phyloP scores from a whole-genome alignment of 805 yeast species.

The Myxozyma neotropica region DNA sequence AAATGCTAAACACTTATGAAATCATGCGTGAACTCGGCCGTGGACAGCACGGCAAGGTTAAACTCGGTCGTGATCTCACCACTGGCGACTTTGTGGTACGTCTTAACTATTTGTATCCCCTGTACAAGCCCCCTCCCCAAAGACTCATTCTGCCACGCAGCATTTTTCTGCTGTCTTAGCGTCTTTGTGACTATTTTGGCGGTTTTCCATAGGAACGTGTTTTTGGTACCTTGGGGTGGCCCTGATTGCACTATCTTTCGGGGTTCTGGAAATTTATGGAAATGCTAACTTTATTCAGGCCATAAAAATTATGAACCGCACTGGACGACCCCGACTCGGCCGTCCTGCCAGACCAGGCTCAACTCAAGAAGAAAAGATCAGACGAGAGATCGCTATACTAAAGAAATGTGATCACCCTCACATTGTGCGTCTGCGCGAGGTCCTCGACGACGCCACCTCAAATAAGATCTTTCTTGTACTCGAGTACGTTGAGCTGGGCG shows the following conservation, averaged over 20 bases:
- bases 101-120: no score
- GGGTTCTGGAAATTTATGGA: no score
- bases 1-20: conserved; percentile 86
- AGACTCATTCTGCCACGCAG: no score
- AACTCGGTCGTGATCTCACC: conserved; percentile 77
- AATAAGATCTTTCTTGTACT: conserved; percentile 86
- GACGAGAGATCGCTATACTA: conserved; percentile 90
- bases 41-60: conserved; percentile 99
- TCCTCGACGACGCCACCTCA: conserved; percentile 80
- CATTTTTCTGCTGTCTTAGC: no score
- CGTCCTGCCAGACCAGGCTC: conserved; percentile 41
- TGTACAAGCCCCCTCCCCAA: no score
- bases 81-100: conserved; percentile 42
- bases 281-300: conserved; percentile 49
- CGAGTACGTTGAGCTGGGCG: conserved; percentile 90
- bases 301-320: conserved; percentile 85
- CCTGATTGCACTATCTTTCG: no score
- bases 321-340: conserved; percentile 56
- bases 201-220: no score
- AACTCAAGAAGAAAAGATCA: conserved; percentile 71
- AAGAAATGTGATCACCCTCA: conserved; percentile 90
- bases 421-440: conserved; percentile 84
- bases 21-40: conserved; percentile 83
- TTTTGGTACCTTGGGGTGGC: no score
- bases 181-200: no score